Conservation (phyloP, 2,329 filamentous ascomycete genomes). For the Didymella keratinophila region DNA sequence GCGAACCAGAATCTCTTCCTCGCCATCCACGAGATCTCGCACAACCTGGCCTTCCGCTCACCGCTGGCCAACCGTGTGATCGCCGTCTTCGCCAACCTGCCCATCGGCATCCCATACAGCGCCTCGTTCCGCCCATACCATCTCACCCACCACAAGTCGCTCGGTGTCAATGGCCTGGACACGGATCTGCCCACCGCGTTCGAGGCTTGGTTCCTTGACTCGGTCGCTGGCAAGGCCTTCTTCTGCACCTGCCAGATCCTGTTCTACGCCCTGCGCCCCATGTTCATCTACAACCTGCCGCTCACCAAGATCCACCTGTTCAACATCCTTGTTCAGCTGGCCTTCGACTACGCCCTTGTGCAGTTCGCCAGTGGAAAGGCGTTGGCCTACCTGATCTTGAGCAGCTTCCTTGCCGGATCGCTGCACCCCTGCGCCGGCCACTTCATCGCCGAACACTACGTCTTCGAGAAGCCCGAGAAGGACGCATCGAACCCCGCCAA, state of each 20-base stretch:
- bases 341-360: conserved; percentile 78
- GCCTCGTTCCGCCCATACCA: conserved; percentile 98
- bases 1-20: conserved; percentile 99
- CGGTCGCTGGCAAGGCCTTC: conserved; percentile 94
- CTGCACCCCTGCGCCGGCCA: conserved; percentile 95
- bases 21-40: conserved; percentile 97
- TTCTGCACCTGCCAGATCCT: conserved; percentile 99
- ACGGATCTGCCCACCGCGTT: conserved; percentile 92
- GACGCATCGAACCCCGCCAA: conserved; percentile 63
- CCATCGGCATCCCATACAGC: conserved; percentile 94
- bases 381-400: conserved; percentile 83
- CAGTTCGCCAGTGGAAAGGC: conserved; percentile 67
- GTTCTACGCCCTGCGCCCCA: conserved; percentile 96
- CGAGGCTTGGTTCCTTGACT: conserved; percentile 93
- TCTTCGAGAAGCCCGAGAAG: conserved; percentile 60
- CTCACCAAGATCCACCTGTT: conserved; percentile 84
- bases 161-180: conserved; percentile 94
- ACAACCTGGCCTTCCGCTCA: conserved; percentile 92
- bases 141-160: conserved; percentile 97
- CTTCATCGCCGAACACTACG: conserved; percentile 94
- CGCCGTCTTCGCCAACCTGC: conserved; percentile 92
- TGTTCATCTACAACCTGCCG: conserved; percentile 90
- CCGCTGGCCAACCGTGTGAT: conserved; percentile 81
- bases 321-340: conserved; percentile 79
- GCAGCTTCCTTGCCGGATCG: conserved; percentile 90